These are phyloP conservation scores for Elaeis guineensis DNA, from an alignment of 176 grass and related monocot genomes.

Conservation along the genomic window DNA sequence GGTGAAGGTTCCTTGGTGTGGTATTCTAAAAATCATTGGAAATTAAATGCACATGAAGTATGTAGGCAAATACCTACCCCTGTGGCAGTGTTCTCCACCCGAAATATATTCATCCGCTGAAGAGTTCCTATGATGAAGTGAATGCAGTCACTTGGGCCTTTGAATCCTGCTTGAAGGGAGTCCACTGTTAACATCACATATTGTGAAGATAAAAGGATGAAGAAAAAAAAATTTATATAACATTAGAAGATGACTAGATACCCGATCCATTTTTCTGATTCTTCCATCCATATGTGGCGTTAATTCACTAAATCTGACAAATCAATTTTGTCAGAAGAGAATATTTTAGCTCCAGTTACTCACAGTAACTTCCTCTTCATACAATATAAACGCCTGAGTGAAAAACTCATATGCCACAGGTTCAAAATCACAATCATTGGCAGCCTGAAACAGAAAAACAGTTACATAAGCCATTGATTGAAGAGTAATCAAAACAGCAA, in stretches of 20 bases:
- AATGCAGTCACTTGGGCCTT: constrained; percentile 98
- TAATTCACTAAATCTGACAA: too few relatives aligned
- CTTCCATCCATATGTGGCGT: too few relatives aligned
- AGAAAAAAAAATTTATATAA: neutral
- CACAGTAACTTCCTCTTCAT: constrained; percentile 97
- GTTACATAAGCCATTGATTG: constrained; percentile 10
- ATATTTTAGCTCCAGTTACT: constrained; percentile 4
- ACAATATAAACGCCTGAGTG: constrained; percentile 96
- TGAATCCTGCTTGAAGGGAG: constrained; percentile 60
- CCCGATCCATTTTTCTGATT: too few relatives aligned
- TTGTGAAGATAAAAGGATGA: neutral
- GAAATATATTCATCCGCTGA: constrained; percentile 91
- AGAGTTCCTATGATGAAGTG: constrained; percentile 93
- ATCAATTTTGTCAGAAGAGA: too few relatives aligned
- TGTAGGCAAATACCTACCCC: constrained; percentile 56
- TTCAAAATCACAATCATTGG: constrained; percentile 96
- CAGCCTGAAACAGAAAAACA: constrained; percentile 53
- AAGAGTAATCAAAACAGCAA: neutral
- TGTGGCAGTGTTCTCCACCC: constrained; percentile 97
- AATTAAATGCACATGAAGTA: too few relatives aligned
- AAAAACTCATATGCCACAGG: constrained; percentile 98
- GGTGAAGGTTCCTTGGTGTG: too few relatives aligned
- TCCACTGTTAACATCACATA: constrained; percentile 5
- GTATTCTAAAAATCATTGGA: too few relatives aligned
- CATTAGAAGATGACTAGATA: too few relatives aligned